Evolutionary conservation across 2,329 filamentous ascomycete species (phyloP), one percentile per base, ranked within the genome.

Genomic region (Aspergillus puulaauensis): DNA sequence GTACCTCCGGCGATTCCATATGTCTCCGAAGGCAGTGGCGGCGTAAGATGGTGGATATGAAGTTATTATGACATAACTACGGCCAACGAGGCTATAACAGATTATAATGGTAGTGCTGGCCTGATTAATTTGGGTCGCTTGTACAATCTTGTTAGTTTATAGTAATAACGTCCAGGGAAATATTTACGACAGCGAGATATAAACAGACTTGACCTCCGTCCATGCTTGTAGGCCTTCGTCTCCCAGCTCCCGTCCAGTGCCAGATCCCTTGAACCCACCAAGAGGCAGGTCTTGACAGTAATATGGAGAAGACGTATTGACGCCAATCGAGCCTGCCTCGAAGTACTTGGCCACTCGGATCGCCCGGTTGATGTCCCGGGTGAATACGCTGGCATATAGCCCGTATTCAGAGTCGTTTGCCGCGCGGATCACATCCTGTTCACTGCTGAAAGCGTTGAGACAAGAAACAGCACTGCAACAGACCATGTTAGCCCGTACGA

Each of bases 391-490:
- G 4, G 57, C 51, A 17, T 53, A 53, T 1, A 61, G 53, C 6
- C 60, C 60, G 45, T 61, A 62, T 21, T 56, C 54, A 14, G 51
- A 52, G 51, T 82, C 77, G 57, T 86, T 86, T 2, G 83, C 83
- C 9, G 71, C 70, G 54, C 75, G 67, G 3, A 86, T 78, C 3
- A 73, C 83, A 61, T 86, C 82, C 2, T 84, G 79, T 61, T 86
- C 84, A 6, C 39, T 57, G 7, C 61, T 62, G 52, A 75, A 75
- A 9, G 64, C 62, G 12, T 61, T 61, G 23, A 76, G 9, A 11
- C 39, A 41, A 9, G 39, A 41, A 15, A 41, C 39, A 3, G 14
- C 19, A 3, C 39, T 41, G 19, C n/a, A 17, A 24, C 24, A 6
- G 24, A 24, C 24, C 24, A 7, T 24, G 24, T 24, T 24, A 24